phyloP scores from a whole-genome alignment of 1,284 basidiomycete species.

The Hymenochaete sp. region DNA sequence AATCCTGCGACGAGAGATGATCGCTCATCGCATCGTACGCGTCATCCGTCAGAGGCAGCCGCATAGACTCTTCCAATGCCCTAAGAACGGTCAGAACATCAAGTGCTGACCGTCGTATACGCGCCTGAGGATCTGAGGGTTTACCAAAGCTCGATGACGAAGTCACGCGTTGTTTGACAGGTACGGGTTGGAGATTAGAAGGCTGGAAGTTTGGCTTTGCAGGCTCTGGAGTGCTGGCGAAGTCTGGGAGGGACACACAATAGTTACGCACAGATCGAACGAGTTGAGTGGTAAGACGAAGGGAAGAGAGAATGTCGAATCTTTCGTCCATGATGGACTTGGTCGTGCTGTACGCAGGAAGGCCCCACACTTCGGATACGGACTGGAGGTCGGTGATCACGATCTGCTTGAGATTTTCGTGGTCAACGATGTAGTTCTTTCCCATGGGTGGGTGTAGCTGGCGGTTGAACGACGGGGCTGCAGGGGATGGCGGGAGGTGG shows the following conservation, averaged over 20 bases:
- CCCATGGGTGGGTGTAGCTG: constrained; percentile 42
- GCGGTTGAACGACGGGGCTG: constrained; percentile 37
- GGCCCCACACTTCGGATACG: constrained; percentile 48
- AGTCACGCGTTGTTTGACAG: constrained; percentile 30
- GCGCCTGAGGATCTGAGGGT: constrained; percentile 47
- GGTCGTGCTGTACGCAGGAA: constrained; percentile 18
- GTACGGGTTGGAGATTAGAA: constrained; percentile 32
- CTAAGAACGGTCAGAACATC: constrained; percentile 69
- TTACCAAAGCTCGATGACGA: constrained; percentile 32
- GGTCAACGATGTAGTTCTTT: constrained; percentile 61
- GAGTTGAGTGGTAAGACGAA: constrained; percentile 68
- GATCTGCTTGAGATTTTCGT: constrained; percentile 59
- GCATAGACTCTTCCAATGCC: constrained; percentile 56
- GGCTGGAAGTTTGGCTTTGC: constrained; percentile 33
- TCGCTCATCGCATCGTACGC: constrained; percentile 71
- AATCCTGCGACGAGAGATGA: constrained; percentile 35
- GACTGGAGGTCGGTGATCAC: constrained; percentile 63
- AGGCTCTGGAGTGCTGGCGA: constrained; percentile 41
- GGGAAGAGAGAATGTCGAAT: constrained; percentile 53
- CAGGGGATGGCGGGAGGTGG: constrained; percentile 62
- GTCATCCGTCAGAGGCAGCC: constrained; percentile 60
- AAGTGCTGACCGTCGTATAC: constrained; percentile 64
- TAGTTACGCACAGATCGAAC: constrained; percentile 77
- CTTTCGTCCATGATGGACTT: constrained; percentile 23
- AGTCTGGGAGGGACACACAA: constrained; percentile 69